Base-by-base conservation (phyloP, 2,329 filamentous ascomycete species). In the Trichocomaceae sp. region DNA sequence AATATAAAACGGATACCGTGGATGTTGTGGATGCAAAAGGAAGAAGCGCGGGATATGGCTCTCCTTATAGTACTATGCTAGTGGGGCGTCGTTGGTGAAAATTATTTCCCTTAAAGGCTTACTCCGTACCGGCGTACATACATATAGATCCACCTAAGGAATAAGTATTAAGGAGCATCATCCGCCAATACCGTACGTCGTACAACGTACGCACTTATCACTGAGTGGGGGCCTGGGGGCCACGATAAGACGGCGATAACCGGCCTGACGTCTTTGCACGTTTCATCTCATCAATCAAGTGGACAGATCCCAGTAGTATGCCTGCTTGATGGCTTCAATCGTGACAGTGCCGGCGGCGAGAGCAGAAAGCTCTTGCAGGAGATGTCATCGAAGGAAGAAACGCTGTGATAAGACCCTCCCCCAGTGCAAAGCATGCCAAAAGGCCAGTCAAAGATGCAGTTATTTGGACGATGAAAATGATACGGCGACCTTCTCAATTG, bases 401-500 rank as follows among this genome's bases (percentile, higher is more conserved):
- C 48, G 48, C 17, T 50, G 48, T 19, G 48, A 50, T 39, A 50
- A 50, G 48, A 39, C 48, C n/a, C 48, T 50, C 15, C 48, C 48
- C 19, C 37, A 50, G 48, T 50, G 48, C 10, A 39, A 17, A 19
- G 48, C 48, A 5, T 50, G 48, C 41, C 48, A 50, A 44, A 37
- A 50, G 26, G 48, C 48, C 23, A 50, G 39, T 50, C 48, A 50
- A 33, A 35, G 48, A n/a, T 50, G 48, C 23, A 50, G 48, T 17
- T 50, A 29, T 50, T 26, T 50, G 22, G 48, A 50, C 19, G 48
- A 50, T 15, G 37, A 50, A 13, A 50, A 50, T 17, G 35, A 50
- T 8, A 50, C 48, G 17, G 48, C 48, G 3, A 50, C 48, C 2
- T 50, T 50, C 20, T 50, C 48, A 13, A 50, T 50, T 29, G 37